Base-by-base conservation (phyloP, 1,139 yeast species). In the Kurtzmaniella quercitrusa region DNA sequence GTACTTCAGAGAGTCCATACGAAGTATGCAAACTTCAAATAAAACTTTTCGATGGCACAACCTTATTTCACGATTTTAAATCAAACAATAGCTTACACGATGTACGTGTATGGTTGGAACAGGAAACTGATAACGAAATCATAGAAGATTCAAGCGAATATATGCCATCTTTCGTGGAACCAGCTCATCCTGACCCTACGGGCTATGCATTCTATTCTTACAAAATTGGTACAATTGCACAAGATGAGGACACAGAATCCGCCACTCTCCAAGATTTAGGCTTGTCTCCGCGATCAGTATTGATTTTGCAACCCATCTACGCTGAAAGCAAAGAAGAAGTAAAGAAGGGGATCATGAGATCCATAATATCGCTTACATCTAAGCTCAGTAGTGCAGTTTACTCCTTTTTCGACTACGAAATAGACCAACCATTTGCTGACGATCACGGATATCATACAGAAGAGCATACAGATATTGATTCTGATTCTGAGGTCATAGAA, bases 91-190 rank as follows among this genome's bases (percentile, higher is more conserved):
- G 79, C 2, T 65, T 81, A 37, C 59, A 59, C 36, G 77, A 72
- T 42, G 89, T 84, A 4, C 70, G 93, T 42, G 57, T 56, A 16
- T 84, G 88, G 88, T 68, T 84, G 5, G 88, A 82, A 47, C 50
- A 50, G 5, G 73, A 74, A 47, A 64, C 82, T 42, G 75, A 75
- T 4, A 64, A 68, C 28, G 65, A 53, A 34, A 52, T 65, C 8
- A 54, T 63, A 1, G 59, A 64, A 5, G 50, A 54, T 16, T 45
- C 56, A 28, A 53, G 47, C 16, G 53, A 57, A 9, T 49, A 51
- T 11, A 54, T 65, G 61, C 74, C 74, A 1, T 57, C 72, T 3
- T 69, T 69, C 54, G 73, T 74, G 1, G 56, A 55, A 2, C 59
- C 68, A 2, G 61, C 66, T 14, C 47, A 53, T 40, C 64, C 62